Percentiles rank a stretch among this genome's conserved stretches.
Conservation (phyloP, 371 early-diverging fungal genomes). For the Rhizopus sp. region DNA sequence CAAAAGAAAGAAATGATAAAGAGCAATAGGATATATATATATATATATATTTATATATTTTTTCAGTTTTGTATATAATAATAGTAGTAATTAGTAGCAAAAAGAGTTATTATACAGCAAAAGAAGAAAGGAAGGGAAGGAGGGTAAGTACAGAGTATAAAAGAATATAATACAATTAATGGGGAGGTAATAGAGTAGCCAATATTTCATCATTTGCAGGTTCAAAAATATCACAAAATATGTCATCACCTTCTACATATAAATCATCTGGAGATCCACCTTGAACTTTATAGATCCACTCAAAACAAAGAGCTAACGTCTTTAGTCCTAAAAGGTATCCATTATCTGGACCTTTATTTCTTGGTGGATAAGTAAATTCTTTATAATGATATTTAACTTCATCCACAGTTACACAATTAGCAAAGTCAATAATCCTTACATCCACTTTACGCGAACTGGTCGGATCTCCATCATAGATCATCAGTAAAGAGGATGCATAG, state of each 20-base stretch:
- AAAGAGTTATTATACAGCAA: no score
- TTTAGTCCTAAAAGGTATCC: slow-evolving; percentile 77
- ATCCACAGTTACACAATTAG: slow-evolving; percentile 66
- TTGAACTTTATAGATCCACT: slow-evolving; percentile 55
- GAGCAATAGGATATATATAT: no score
- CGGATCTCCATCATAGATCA: slow-evolving; percentile 49
- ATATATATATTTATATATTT: no score
- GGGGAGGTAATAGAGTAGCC: slow-evolving; percentile 9
- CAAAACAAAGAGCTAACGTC: slow-evolving; percentile 68
- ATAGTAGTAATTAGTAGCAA: no score
- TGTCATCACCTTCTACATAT: slow-evolving; percentile 22
- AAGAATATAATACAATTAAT: not conserved
- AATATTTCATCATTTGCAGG: slow-evolving; percentile 24
- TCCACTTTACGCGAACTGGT: slow-evolving; percentile 53
- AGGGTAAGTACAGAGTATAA: not conserved
- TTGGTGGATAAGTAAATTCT: slow-evolving; percentile 64
- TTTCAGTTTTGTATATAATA: no score
- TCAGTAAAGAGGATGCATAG: slow-evolving; percentile 85
- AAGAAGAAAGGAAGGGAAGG: no score
- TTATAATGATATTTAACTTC: slow-evolving; percentile 31
- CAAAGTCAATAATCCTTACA: slow-evolving; percentile 94
- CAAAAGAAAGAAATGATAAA: no score
- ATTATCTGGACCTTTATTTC: slow-evolving; percentile 67
- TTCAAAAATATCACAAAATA: slow-evolving; percentile 38
- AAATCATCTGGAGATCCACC: slow-evolving; percentile 43